Base-by-base conservation (phyloP, 2,329 filamentous ascomycete species). In the Epichloe brachyelytri region DNA sequence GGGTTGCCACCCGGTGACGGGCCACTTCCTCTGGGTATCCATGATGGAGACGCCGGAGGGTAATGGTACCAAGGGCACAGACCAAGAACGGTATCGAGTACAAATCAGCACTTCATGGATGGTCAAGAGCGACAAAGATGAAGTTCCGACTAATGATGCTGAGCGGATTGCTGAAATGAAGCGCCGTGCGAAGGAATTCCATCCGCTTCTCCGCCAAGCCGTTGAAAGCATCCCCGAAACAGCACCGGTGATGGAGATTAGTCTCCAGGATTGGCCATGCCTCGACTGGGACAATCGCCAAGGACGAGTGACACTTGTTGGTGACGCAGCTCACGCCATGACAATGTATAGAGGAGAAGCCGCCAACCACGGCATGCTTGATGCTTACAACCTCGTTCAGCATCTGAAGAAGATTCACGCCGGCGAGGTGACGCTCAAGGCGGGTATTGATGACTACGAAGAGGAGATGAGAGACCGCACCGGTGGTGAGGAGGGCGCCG, bases 271-370 rank as follows among this genome's bases (percentile, higher is more conserved):
- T 55, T 65, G 68, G 54, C 67, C 66, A 0, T 63, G 60, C 26
- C 62, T 60, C 2, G 58, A 61, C 6, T 76, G 73, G 71, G 62
- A 71, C 52, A 71, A 71, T 46, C 59, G 57, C 12, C 58, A 61
- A 40, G 74, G 74, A 3, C 63, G 66, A 1, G 68, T 74, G 3
- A 74, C 74, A 1, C 60, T 80, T 1, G 65, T 71, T 4, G 77
- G 77, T 3, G 77, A 80, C 58, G 71, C 76, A 2, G 76, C 76
- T 0, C 76, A 80, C 59, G 71, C 76, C n/a, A 79, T 80, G 76
- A 77, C 75, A 33, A 77, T 78, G 75, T 77, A 65, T 49, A 63
- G 68, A 15, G 68, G 68, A 26, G 67, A 71, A 49, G 68, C 62
- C 1, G 64, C 61, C 7, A 71, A 70, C 50, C 68, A 71, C 51